Percentiles rank a stretch among this genome's conserved stretches.
Conservation (phyloP, 345 rosid species). For the Dovyalis caffra region DNA sequence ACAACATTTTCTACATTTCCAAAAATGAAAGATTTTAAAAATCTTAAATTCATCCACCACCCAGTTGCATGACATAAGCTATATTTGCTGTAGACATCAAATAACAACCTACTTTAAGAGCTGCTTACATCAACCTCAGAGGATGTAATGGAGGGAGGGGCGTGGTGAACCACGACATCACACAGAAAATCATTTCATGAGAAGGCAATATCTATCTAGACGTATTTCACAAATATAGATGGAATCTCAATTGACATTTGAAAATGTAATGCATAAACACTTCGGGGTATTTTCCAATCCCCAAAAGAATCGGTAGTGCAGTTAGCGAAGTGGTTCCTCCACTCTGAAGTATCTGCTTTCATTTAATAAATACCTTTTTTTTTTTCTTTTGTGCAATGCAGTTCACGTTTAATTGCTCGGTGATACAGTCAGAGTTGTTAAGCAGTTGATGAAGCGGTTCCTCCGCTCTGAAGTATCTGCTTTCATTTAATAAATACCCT, state of each 20-base stretch:
- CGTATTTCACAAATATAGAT: not conserved
- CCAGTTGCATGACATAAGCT: not conserved
- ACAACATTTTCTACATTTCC: not conserved
- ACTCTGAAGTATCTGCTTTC: not conserved
- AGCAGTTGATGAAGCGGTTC: not conserved
- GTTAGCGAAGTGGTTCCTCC: not conserved
- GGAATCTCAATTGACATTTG: not conserved
- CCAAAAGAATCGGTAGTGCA: not conserved
- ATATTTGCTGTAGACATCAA: not conserved
- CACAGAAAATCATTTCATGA: not conserved
- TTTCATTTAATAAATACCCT: not conserved
- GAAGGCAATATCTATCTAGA: not conserved
- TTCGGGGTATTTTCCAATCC: not conserved
- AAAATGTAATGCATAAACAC: not conserved
- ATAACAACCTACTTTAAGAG: not conserved
- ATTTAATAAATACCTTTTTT: not conserved
- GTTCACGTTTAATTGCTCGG: not conserved
- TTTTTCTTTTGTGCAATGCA: not conserved
- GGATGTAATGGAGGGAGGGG: not conserved
- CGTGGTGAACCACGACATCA: not conserved
- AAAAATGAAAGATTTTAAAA: not conserved
- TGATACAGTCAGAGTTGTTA: not conserved
- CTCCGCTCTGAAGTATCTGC: not conserved
- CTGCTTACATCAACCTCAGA: not conserved
- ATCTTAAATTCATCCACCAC: not conserved